Percentiles rank a stretch among this genome's conserved stretches.
phyloP scores from a whole-genome alignment of 371 early-diverging fungal genomes.

The Syncephalastrum sp. region DNA sequence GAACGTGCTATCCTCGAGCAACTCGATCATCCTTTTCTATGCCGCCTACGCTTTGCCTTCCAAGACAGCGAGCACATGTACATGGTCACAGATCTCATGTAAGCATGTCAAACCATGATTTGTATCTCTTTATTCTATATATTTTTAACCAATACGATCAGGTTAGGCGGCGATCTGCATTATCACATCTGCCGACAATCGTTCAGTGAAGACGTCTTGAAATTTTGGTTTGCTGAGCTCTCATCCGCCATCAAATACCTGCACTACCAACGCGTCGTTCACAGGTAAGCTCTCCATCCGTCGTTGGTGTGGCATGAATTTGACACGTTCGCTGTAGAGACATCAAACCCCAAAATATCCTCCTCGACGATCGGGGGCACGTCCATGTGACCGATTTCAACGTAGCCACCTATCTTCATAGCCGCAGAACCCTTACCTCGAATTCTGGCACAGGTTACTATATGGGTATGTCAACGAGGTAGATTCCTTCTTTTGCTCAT shows the following conservation, averaged over 20 bases:
- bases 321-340: constrained; percentile 47
- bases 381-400: constrained; percentile 85
- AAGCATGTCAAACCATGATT: constrained; percentile 11
- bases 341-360: constrained; percentile 84
- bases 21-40: constrained; percentile 76
- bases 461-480: constrained; percentile 55
- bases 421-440: constrained; percentile 59
- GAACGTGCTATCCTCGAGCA: constrained; percentile 81
- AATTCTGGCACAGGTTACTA: constrained; percentile 80
- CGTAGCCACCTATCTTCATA: constrained; percentile 66
- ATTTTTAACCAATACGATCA: constrained; percentile 13
- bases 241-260: constrained; percentile 74
- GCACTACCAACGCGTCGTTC: constrained; percentile 77
- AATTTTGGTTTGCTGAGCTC: constrained; percentile 80
- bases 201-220: constrained; percentile 71
- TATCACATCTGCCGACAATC: constrained; percentile 70
- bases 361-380: constrained; percentile 76
- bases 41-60: constrained; percentile 80
- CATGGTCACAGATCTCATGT: constrained; percentile 88
- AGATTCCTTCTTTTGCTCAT: neutral
- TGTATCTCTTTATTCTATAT: constrained; percentile 19
- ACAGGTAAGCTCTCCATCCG: constrained; percentile 40
- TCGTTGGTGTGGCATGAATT: neutral
- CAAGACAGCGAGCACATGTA: constrained; percentile 84
- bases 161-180: constrained; percentile 84